Conservation (phyloP, 371 early-diverging fungal species). For the Mortierella sp. region DNA sequence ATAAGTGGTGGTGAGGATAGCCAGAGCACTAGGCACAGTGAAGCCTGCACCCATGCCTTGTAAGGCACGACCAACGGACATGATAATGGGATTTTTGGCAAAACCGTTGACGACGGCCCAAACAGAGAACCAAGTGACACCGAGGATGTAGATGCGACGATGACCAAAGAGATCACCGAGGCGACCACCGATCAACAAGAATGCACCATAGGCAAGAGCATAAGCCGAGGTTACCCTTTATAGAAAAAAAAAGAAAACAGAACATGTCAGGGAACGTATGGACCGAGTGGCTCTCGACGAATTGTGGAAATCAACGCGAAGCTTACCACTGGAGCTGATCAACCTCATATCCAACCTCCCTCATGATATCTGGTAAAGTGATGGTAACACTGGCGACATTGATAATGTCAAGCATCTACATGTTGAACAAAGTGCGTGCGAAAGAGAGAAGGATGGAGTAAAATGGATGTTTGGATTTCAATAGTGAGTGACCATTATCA, state of each 20-base stretch:
- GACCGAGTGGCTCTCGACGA: neutral
- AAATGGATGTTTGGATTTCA: no score
- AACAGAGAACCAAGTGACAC: slow-evolving; percentile 50
- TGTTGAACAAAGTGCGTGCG: neutral
- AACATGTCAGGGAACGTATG: no score
- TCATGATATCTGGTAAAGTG: slow-evolving; percentile 31
- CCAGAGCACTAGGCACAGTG: slow-evolving; percentile 40
- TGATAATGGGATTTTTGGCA: slow-evolving; percentile 31
- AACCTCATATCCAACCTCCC: slow-evolving; percentile 23
- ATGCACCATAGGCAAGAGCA: slow-evolving; percentile 18
- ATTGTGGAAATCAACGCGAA: neutral
- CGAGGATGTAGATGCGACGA: slow-evolving; percentile 47
- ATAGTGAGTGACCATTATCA: neutral
- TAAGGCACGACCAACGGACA: slow-evolving; percentile 56
- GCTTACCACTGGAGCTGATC: slow-evolving; percentile 41
- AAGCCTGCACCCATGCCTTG: slow-evolving; percentile 61
- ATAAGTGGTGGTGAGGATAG: slow-evolving; percentile 40
- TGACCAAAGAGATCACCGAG: slow-evolving; percentile 56
- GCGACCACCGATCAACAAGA: slow-evolving; percentile 55
- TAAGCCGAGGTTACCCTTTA: slow-evolving; percentile 26
- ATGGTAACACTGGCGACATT: slow-evolving; percentile 40
- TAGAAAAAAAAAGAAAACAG: neutral
- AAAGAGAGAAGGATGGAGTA: no score
- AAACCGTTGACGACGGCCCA: slow-evolving; percentile 54
- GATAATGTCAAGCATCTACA: slow-evolving; percentile 42